phyloP scores from a whole-genome alignment of 768 basidiomycete genomes.

The Strobilomyces confusus region DNA sequence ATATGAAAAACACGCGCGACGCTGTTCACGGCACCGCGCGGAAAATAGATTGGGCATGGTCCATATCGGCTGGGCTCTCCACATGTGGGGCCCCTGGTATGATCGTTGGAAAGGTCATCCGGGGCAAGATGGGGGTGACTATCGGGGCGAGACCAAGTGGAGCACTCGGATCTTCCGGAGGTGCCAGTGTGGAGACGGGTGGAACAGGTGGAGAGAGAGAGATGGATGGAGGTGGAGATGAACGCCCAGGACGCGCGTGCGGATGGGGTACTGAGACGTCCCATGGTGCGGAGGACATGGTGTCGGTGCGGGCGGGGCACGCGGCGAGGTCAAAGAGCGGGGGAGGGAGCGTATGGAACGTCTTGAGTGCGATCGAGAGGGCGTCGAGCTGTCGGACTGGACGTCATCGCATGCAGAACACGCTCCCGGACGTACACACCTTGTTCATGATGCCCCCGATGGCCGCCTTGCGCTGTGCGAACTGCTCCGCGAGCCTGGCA shows the following conservation, averaged over 20 bases:
- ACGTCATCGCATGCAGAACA: not conserved
- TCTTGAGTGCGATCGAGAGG: slow-evolving; percentile 34
- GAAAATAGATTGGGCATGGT: slow-evolving; percentile 13
- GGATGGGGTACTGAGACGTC: slow-evolving; percentile 18
- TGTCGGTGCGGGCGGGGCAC: slow-evolving; percentile 26
- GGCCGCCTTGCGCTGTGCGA: slow-evolving; percentile 63
- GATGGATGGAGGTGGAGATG: slow-evolving; percentile 2
- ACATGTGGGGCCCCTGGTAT: slow-evolving; percentile 20
- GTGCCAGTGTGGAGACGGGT: slow-evolving; percentile 19
- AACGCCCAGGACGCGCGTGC: not conserved
- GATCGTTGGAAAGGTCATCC: slow-evolving; percentile 15
- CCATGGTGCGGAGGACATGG: slow-evolving; percentile 27
- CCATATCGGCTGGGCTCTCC: slow-evolving; percentile 32
- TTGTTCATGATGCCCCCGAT: slow-evolving; percentile 73
- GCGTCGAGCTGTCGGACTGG: slow-evolving; percentile 23
- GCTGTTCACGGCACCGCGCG: not conserved
- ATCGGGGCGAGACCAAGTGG: not conserved
- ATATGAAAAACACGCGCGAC: not conserved
- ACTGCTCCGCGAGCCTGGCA: slow-evolving; percentile 60
- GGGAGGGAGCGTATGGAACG: slow-evolving; percentile 42
- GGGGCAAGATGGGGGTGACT: slow-evolving; percentile 10
- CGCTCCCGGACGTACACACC: slow-evolving; percentile 33
- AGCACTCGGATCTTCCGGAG: not conserved
- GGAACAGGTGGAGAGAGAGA: slow-evolving; percentile 18
- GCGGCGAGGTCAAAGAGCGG: slow-evolving; percentile 35